A percentile compares a stretch with the other conserved stretches of the same genome.
phyloP scores from a whole-genome alignment of 2,329 filamentous ascomycete species.

The Mariannaea sp. region DNA sequence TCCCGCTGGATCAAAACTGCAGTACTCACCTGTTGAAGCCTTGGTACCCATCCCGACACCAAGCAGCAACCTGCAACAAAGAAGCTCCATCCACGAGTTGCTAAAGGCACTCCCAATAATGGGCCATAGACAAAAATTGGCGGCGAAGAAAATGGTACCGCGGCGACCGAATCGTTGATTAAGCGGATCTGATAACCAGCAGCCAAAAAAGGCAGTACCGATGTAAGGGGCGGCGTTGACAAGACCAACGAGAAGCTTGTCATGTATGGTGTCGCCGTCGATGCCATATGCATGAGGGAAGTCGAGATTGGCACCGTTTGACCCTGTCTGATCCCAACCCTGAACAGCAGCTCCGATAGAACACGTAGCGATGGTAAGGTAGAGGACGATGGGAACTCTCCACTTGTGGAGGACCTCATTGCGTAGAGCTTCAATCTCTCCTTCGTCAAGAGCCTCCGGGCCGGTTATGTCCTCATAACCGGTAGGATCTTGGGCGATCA shows the following conservation, averaged over 20 bases:
- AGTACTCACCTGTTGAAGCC: slow-evolving; percentile 57
- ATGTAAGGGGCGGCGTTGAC: slow-evolving; percentile 65
- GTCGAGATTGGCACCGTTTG: slow-evolving; percentile 66
- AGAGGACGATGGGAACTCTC: slow-evolving; percentile 65
- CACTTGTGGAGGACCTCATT: slow-evolving; percentile 71
- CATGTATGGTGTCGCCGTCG: slow-evolving; percentile 40
- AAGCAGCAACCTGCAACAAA: slow-evolving; percentile 72
- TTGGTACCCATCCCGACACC: slow-evolving; percentile 81
- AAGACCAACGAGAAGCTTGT: slow-evolving; percentile 64
- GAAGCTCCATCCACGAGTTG: slow-evolving; percentile 72
- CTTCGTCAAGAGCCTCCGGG: slow-evolving; percentile 60
- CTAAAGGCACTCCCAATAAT: slow-evolving; percentile 74
- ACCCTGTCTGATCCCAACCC: slow-evolving; percentile 70
- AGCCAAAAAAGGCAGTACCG: slow-evolving; percentile 56
- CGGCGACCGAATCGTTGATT: slow-evolving; percentile 51
- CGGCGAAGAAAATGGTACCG: slow-evolving; percentile 71
- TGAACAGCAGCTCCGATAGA: slow-evolving; percentile 73
- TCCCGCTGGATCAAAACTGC: too few species aligned
- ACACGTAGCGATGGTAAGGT: slow-evolving; percentile 69
- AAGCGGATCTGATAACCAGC: slow-evolving; percentile 71
- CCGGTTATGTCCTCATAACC: slow-evolving; percentile 64
- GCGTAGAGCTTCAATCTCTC: slow-evolving; percentile 63
- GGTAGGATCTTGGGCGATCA: slow-evolving; percentile 73
- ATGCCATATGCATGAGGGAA: slow-evolving; percentile 60
- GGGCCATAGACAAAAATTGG: slow-evolving; percentile 71